Evolutionary conservation across 257 asterid species (phyloP), one percentile per base, ranked within the genome.

Genomic region (Osmanthus fragrans): DNA sequence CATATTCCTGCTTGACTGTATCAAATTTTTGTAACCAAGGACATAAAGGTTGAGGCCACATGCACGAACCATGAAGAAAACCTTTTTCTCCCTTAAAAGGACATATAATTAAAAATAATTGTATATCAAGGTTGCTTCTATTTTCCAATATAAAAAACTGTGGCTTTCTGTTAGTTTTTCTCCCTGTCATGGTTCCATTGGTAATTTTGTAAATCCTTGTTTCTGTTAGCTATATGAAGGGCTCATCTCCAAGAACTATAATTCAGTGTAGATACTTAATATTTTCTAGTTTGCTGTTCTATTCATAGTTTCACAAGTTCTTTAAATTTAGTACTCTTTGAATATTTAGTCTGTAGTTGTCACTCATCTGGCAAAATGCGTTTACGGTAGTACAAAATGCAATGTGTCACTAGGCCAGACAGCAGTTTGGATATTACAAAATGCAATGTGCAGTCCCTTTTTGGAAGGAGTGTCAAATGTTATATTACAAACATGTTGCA

Each of bases 141-240:
- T 23, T 16, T 36, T 70, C 15, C 18, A 5, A 74, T 39, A 51
- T 18, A 15, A n/a, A n/a, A 19, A 36, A 54, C 13, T 21, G 1
- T 79, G 10, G 47, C 32, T 73, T 42, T 45, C 18, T 19, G 51
- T 42, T 34, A 11, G 18, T 34, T 27, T 72, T 70, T 54, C 72
- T 29, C 23, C 71, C 76, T 75, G 25, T 25, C 83, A 29, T 78
- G 69, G 23, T 30, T 54, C 71, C 18, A 16, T 29, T 47, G 68
- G 36, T 73, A 42, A 23, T 42, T 42, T 42, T 42, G 16, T 42
- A 42, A 12, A 42, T 40, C 47, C 23, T 51, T 51, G 63, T 79
- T 32, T 42, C 54, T 23, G 30, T 69, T 71, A 51, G 70, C 36
- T 68, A 25, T 68, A 45, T 19, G 33, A 34, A 58, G 21, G 56